Percentiles rank a stretch among this genome's conserved stretches.
Evolutionary conservation across 257 asterid species (phyloP).

Genomic region (Leonotis leonurus): DNA sequence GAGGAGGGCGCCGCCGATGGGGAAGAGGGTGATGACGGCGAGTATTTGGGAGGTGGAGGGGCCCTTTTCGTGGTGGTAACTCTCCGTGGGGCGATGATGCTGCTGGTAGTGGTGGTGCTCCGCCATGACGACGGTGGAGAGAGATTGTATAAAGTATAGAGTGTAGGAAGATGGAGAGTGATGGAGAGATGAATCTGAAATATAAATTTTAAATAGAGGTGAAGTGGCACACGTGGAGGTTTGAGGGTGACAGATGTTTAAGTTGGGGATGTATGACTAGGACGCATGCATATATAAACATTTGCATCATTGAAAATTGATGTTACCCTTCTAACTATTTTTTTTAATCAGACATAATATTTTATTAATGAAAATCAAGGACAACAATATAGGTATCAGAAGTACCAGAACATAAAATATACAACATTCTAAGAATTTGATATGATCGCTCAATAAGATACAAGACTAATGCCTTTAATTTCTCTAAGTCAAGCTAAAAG

Average conservation of each 20-base stretch:
- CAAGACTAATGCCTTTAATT: no score
- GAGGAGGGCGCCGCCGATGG: conserved; percentile 53
- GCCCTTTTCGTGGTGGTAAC: conserved; percentile 22
- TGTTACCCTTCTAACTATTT: background rate
- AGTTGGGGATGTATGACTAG: background rate
- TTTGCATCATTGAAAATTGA: conserved; percentile 17
- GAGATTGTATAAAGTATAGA: background rate
- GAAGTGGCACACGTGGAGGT: conserved; percentile 38
- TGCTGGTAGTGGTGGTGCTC: conserved; percentile 18
- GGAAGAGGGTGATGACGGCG: conserved; percentile 54
- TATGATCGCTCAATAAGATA: no score
- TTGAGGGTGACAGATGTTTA: conserved; percentile 38
- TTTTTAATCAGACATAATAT: no score
- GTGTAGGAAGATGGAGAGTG: background rate
- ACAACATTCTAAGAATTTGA: no score
- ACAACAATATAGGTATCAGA: no score
- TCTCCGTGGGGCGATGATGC: background rate
- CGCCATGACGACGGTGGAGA: conserved; percentile 18
- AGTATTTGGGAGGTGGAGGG: conserved; percentile 47
- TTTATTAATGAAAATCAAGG: no score
- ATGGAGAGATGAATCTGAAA: background rate
- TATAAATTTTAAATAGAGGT: conserved; percentile 13
- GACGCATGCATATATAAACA: conserved; percentile 8
- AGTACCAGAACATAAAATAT: no score
- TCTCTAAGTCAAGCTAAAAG: no score